Evolutionary conservation across 805 yeast species (phyloP).

Genomic region (Starmera dryadoides): DNA sequence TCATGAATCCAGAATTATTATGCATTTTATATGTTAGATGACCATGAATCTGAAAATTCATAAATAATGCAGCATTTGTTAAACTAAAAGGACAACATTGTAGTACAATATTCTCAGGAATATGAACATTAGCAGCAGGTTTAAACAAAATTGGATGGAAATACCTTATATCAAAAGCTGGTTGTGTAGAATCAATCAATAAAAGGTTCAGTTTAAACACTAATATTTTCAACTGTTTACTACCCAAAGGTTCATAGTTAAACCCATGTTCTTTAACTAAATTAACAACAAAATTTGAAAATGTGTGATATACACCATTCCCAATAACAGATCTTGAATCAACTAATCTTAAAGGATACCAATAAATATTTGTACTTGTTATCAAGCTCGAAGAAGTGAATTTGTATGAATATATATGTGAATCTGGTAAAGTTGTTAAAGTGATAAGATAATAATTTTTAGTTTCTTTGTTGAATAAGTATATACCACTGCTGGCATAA

Average conservation of each 20-base stretch:
- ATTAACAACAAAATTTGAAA: not conserved
- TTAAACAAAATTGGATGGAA: conserved; percentile 9
- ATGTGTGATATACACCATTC: not conserved
- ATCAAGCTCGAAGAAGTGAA: conserved; percentile 10
- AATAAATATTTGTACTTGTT: conserved; percentile 8
- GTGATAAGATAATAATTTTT: conserved; percentile 12
- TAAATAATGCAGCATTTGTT: conserved; percentile 21
- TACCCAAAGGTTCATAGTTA: conserved; percentile 11
- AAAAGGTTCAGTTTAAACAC: conserved; percentile 8
- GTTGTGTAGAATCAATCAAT: not conserved
- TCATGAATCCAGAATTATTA: conserved; percentile 10
- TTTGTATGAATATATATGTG: conserved; percentile 8
- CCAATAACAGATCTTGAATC: not conserved
- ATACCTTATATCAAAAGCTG: conserved; percentile 7
- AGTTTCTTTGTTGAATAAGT: conserved; percentile 7
- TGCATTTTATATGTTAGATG: conserved; percentile 9
- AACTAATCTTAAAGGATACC: conserved; percentile 10
- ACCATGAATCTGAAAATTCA: conserved; percentile 16
- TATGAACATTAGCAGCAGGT: conserved; percentile 1
- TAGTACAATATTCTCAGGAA: conserved; percentile 13
- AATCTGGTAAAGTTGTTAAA: conserved; percentile 8
- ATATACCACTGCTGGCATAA: conserved; percentile 17
- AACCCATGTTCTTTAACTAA: conserved; percentile 9
- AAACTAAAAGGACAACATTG: conserved; percentile 22
- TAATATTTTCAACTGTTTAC: conserved; percentile 8